These are phyloP conservation scores for Nissolia schottii DNA, from an alignment of 306 rosid species.

Conservation along the genomic window DNA sequence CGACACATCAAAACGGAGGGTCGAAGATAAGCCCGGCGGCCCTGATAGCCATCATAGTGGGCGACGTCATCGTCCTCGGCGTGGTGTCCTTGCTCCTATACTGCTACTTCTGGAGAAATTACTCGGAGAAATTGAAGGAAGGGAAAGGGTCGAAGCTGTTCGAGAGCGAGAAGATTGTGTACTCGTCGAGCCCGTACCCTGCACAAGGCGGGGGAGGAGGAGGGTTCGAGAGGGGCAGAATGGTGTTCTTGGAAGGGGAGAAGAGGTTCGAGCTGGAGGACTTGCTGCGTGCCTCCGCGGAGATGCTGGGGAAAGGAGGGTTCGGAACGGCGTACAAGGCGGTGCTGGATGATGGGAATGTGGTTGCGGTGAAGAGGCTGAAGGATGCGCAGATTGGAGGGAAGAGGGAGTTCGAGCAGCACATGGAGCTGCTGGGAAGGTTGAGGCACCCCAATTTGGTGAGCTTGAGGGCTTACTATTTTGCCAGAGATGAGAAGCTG, in stretches of 20 bases:
- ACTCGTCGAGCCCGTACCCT: constrained; percentile 85
- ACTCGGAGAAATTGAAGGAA: constrained; percentile 36
- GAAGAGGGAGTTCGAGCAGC: constrained; percentile 85
- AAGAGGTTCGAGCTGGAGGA: constrained; percentile 84
- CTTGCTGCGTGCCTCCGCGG: constrained; percentile 90
- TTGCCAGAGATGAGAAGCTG: constrained; percentile 81
- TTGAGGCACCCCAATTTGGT: constrained; percentile 61
- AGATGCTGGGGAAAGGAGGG: constrained; percentile 97
- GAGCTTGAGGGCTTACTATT: constrained; percentile 78
- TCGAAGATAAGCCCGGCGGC: constrained; percentile 52
- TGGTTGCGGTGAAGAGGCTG: constrained; percentile 88
- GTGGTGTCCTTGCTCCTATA: constrained; percentile 57
- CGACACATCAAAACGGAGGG: constrained; percentile 17
- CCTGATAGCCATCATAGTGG: constrained; percentile 61
- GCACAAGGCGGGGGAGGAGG: constrained; percentile 52
- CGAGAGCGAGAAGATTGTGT: constrained; percentile 80
- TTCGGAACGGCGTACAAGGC: constrained; percentile 98
- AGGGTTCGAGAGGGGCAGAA: constrained; percentile 68
- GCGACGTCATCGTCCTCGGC: constrained; percentile 58
- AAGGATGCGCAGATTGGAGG: constrained; percentile 83
- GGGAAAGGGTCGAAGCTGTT: constrained; percentile 52
- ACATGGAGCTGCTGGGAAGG: constrained; percentile 81
- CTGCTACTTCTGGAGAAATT: constrained; percentile 71
- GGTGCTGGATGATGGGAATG: constrained; percentile 82
- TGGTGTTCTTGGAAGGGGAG: constrained; percentile 93